Conservation (phyloP, 2,329 filamentous ascomycete genomes). For the Scedosporium minutisporum region DNA sequence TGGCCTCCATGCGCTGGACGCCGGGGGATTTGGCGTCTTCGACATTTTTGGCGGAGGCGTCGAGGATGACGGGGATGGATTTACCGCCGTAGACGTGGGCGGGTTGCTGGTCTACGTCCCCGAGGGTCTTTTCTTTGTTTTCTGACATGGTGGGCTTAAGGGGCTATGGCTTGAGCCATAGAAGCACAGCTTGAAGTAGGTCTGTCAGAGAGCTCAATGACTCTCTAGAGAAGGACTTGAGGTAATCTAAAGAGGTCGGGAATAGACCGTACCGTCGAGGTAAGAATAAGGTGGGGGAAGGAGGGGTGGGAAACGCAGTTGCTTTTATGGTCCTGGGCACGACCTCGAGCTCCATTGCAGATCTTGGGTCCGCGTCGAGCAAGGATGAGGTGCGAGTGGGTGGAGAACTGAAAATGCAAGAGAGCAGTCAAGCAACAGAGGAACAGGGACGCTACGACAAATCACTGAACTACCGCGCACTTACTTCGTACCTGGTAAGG, state of each 20-base stretch:
- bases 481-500: no score
- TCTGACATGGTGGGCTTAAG: neutral
- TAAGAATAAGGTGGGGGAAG: neutral
- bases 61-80: neutral
- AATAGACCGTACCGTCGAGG: neutral
- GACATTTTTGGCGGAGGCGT: neutral
- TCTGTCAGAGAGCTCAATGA: neutral
- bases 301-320: neutral
- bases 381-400: neutral
- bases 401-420: neutral
- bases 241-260: neutral
- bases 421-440: no score
- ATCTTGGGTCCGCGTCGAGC: neutral
- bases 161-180: neutral
- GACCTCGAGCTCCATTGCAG: neutral
- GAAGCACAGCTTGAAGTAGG: neutral
- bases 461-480: no score
- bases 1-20: slow-evolving; percentile 49
- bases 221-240: neutral
- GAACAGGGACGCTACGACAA: no score
- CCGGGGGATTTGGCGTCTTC: slow-evolving; percentile 33
- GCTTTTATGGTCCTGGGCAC: neutral
- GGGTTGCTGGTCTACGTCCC: neutral
- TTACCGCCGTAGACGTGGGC: neutral
- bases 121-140: neutral